Base-by-base conservation (phyloP, 257 asterid genomes). In the Solanum etuberosum region DNA sequence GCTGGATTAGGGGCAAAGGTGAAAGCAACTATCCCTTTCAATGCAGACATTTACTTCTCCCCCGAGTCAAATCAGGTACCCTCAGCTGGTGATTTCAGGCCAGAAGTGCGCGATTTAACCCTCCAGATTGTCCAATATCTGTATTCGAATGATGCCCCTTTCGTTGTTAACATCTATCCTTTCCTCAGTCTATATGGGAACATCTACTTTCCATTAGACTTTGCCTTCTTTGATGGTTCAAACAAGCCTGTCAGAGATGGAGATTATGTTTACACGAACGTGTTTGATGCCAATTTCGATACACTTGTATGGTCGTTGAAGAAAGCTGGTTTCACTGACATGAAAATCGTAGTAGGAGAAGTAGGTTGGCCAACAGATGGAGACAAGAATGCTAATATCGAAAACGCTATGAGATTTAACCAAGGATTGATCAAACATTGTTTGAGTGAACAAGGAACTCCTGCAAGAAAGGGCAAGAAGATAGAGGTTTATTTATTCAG, bases 301-400 rank as follows among this genome's bases (percentile, higher is more conserved):
- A 78, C 84, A 43, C 89, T 89, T 84, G 86, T 89, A 48, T 89
- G 91, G 91, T 87, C 91, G 32, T 78, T 89, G 76, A 89, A 89
- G 76, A 89, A 87, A 29, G 86, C 88, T 57, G 91, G 91, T 67
- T 87, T 87, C 31, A 74, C 87, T 67, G 86, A 89, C 83, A 16
- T 87, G 87, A 67, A 87, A 57, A 84, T 89, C 83, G 32, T 89
- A 14, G 74, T 89, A 40, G 91, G 91, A 78, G 91, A 89, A 85
- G 57, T 78, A 68, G 91, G 91, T 7, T 89, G 84, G 84, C 84
- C 84, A 43, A 78, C 84, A 43, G 84, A 78, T 78, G 84, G 84
- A 43, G 84, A 78, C 46, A 89, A 87, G 73, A 38, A 89, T 84
- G 91, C 91, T 9, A 87, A 87, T 78, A 34, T 65, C 3, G 37